A percentile compares a stretch with the other conserved stretches of the same genome.
These are phyloP conservation scores for Talaromyces borbonicus DNA, from an alignment of 495 filamentous ascomycete species.

Conservation along the genomic window DNA sequence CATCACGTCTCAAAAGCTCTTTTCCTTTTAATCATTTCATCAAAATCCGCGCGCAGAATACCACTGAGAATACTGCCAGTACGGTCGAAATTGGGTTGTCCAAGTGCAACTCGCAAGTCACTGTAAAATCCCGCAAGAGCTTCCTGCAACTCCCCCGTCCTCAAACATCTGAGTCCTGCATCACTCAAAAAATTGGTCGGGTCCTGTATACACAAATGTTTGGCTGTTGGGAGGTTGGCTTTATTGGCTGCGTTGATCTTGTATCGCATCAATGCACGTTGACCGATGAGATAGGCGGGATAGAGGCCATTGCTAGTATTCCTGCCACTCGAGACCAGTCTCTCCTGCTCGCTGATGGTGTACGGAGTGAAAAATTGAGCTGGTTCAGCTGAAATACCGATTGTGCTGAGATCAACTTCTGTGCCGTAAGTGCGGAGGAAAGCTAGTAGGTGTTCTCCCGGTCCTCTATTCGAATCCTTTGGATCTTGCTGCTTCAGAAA, in stretches of 20 bases:
- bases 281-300: constrained; percentile 24
- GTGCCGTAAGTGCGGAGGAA: constrained; percentile 41
- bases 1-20: background rate
- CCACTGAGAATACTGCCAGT: constrained; percentile 18
- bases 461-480: constrained; percentile 13
- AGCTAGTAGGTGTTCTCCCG: constrained; percentile 35
- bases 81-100: constrained; percentile 13
- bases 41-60: constrained; percentile 28
- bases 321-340: background rate
- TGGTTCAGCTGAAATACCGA: constrained; percentile 44
- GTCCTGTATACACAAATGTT: constrained; percentile 47
- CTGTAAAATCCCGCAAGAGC: constrained; percentile 18
- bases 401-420: constrained; percentile 29
- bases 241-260: constrained; percentile 23
- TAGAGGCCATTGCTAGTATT: constrained; percentile 3
- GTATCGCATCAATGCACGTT: constrained; percentile 25
- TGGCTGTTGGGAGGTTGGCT: constrained; percentile 18
- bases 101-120: constrained; percentile 13
- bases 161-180: constrained; percentile 34
- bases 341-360: constrained; percentile 8
- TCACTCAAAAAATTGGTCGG: constrained; percentile 49
- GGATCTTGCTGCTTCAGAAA: constrained; percentile 26
- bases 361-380: constrained; percentile 28
- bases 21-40: constrained; percentile 14
- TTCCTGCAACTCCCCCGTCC: constrained; percentile 21